Evolutionary conservation across 176 grass and related monocot genomes (phyloP).

Genomic region (Musa itinerans): DNA sequence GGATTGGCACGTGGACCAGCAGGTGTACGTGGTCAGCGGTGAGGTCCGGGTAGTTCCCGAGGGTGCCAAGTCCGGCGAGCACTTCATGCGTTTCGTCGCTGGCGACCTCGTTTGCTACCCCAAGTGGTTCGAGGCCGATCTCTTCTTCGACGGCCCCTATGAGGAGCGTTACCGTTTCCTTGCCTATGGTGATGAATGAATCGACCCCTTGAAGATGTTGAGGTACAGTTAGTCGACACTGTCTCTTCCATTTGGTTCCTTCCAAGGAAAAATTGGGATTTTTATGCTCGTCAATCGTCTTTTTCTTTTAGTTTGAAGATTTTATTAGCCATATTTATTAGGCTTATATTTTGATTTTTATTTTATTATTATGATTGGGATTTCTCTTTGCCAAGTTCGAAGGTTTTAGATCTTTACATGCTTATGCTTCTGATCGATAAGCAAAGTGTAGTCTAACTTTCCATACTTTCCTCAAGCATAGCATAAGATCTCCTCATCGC

Average conservation of each 20-base stretch:
- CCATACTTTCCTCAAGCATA: too few relatives aligned
- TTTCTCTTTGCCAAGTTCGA: too few relatives aligned
- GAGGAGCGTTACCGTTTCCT: slow-evolving; percentile 87
- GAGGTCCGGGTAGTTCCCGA: slow-evolving; percentile 75
- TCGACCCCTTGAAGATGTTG: not conserved
- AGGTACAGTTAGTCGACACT: not conserved
- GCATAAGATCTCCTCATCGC: too few relatives aligned
- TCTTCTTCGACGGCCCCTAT: slow-evolving; percentile 83
- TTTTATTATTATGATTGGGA: too few relatives aligned
- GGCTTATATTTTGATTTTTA: too few relatives aligned
- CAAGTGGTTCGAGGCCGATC: slow-evolving; percentile 85
- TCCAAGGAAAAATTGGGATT: not conserved
- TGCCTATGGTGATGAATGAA: slow-evolving; percentile 58
- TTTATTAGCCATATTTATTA: too few relatives aligned
- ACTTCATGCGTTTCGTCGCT: slow-evolving; percentile 81
- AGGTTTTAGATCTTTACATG: too few relatives aligned
- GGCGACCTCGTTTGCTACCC: slow-evolving; percentile 85
- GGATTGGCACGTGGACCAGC: slow-evolving; percentile 99
- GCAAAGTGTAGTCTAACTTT: too few relatives aligned
- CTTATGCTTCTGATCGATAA: too few relatives aligned
- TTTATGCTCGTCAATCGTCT: not conserved
- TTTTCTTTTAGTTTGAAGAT: too few relatives aligned
- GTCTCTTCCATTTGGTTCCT: not conserved
- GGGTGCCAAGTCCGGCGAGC: slow-evolving; percentile 59
- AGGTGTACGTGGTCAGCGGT: slow-evolving; percentile 74